These are phyloP conservation scores for Ganoderma sp. DNA, from an alignment of 1,284 basidiomycete genomes.

Conservation along the genomic window DNA sequence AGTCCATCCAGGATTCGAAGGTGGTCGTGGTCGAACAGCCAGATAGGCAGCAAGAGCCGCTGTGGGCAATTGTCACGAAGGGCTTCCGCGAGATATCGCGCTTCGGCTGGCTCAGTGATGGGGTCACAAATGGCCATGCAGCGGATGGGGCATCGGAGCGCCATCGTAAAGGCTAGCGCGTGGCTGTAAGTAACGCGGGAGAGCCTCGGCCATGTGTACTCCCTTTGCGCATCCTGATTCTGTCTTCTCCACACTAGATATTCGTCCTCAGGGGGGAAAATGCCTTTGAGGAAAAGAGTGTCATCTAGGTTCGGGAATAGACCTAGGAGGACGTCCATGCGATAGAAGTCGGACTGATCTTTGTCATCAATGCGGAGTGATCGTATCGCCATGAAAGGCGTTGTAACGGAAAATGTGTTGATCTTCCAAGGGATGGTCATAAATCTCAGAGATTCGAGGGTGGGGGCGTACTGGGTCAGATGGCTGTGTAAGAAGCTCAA, in stretches of 20 bases:
- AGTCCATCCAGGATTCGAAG: background rate
- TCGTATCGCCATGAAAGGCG: background rate
- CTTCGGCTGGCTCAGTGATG: background rate
- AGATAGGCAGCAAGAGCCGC: background rate
- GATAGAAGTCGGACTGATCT: background rate
- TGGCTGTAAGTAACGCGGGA: background rate
- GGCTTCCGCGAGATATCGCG: background rate
- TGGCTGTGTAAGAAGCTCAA: background rate
- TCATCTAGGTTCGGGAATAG: background rate
- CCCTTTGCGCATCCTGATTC: background rate
- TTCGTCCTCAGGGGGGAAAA: no score
- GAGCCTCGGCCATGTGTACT: background rate
- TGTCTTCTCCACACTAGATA: background rate
- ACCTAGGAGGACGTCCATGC: background rate
- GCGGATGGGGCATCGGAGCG: background rate
- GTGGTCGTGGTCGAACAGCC: background rate
- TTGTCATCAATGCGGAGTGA: background rate
- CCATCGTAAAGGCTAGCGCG: background rate
- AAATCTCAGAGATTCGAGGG: background rate
- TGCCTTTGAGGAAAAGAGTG: no score
- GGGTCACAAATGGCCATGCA: background rate
- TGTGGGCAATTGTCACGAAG: background rate
- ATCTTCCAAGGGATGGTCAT: background rate
- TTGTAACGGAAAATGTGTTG: background rate
- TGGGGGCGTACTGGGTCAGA: background rate